These are phyloP conservation scores for Melampsora occidentalis DNA, from an alignment of 1,284 basidiomycete species.

Conservation along the genomic window DNA sequence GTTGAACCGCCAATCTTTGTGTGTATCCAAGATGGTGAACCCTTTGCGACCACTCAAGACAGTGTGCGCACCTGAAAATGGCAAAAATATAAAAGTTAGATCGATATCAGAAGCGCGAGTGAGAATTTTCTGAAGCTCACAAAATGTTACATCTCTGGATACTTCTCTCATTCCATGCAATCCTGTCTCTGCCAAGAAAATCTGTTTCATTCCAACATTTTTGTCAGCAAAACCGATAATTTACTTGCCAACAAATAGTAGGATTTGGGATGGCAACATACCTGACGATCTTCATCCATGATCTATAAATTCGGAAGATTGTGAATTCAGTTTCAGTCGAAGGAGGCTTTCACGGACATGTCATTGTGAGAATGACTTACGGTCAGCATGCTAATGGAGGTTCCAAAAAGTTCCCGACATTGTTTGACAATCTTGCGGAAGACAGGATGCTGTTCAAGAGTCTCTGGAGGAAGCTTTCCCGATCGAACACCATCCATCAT, in stretches of 20 bases:
- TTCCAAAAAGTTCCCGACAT: conserved; percentile 47
- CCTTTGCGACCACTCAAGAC: conserved; percentile 36
- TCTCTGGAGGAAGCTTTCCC: conserved; percentile 14
- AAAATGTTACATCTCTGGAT: conserved; percentile 25
- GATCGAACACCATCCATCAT: conserved; percentile 3
- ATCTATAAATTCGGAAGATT: conserved; percentile 9
- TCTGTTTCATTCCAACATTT: not conserved
- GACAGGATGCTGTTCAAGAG: conserved; percentile 39
- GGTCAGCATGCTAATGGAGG: conserved; percentile 47
- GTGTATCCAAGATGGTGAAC: conserved; percentile 24
- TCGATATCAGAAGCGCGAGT: not conserved
- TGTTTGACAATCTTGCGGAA: conserved; percentile 49
- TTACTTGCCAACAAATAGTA: too few relatives aligned
- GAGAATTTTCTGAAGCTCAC: conserved; percentile 18
- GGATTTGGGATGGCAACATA: too few relatives aligned
- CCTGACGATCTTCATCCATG: conserved; percentile 29
- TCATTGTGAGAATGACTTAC: conserved; percentile 31
- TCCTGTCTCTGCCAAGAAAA: conserved; percentile 38
- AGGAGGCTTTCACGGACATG: not conserved
- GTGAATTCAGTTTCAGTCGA: not conserved
- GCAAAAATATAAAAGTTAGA: not conserved
- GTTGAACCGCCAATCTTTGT: conserved; percentile 42
- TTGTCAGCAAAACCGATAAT: too few relatives aligned
- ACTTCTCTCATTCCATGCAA: conserved; percentile 20
- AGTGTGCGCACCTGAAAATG: conserved; percentile 29